Evolutionary conservation across 495 filamentous ascomycete genomes (phyloP).

Genomic region (Neurospora sp.): DNA sequence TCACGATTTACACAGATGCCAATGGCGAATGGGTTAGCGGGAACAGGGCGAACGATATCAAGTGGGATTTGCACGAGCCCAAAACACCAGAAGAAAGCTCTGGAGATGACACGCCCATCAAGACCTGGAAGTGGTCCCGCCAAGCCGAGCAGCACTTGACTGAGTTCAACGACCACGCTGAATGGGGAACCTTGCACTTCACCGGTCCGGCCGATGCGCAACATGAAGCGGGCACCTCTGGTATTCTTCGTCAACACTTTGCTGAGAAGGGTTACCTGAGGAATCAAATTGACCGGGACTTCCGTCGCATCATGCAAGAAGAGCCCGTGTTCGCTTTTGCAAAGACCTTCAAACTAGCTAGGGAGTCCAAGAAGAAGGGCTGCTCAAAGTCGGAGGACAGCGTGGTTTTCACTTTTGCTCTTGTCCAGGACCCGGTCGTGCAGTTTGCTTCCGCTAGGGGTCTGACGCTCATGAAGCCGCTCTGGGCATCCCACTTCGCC

Average conservation of each 20-base stretch:
- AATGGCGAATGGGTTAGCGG: slow-evolving; percentile 88
- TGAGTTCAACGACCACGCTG: slow-evolving; percentile 65
- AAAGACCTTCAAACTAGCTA: slow-evolving; percentile 55
- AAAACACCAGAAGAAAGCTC: slow-evolving; percentile 8
- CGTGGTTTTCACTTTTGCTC: slow-evolving; percentile 72
- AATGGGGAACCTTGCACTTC: slow-evolving; percentile 84
- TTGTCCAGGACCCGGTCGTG: slow-evolving; percentile 73
- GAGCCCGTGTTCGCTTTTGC: slow-evolving; percentile 89
- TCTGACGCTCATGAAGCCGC: slow-evolving; percentile 68
- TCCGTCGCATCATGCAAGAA: slow-evolving; percentile 67
- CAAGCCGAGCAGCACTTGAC: slow-evolving; percentile 57
- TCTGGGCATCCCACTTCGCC: slow-evolving; percentile 73
- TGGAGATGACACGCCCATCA: slow-evolving; percentile 22
- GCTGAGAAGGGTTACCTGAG: slow-evolving; percentile 54
- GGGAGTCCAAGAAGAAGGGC: slow-evolving; percentile 10
- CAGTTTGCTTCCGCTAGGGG: slow-evolving; percentile 81
- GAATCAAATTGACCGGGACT: slow-evolving; percentile 47
- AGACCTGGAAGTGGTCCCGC: slow-evolving; percentile 53
- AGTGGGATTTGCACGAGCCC: slow-evolving; percentile 51
- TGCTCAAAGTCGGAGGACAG: slow-evolving; percentile 32
- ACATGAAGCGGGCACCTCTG: slow-evolving; percentile 63
- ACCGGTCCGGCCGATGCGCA: slow-evolving; percentile 54
- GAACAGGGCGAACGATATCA: slow-evolving; percentile 54
- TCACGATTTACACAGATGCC: slow-evolving; percentile 80
- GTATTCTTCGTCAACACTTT: slow-evolving; percentile 60